Evolutionary conservation across 73 alveolate species (phyloP), one percentile per base, ranked within the genome.

Genomic region (Tetrahymena elliotti): DNA sequence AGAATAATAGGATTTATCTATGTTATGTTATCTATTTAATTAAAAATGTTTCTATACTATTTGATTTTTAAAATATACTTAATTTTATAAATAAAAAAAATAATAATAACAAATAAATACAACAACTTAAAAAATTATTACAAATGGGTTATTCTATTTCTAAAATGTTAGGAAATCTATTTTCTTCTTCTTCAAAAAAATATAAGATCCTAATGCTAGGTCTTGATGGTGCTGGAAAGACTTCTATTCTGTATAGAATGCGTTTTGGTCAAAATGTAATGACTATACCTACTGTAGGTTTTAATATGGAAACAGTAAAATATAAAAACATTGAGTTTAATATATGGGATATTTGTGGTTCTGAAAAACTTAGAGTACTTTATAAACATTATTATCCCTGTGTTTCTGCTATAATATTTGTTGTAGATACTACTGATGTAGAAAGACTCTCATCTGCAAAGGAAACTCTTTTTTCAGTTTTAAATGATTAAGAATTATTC

Each of bases 171-270:
- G 36, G 38, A n/a, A 68, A 68, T 31, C 13, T 68, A n/a, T 68
- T 68, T n/a, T 68, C 88, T 31, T 68, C 88, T 18, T 8, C 34
- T 7, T 22, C 16, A 22, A 68, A 68, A 31, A 68, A 68, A 68
- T 68, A 10, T 6, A 68, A 68, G 38, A 68, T 68, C n/a, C 36
- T 68, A 12, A 94, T 99, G 54, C 95, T 99, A 38, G 99, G 99
- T 0, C 97, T 99, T n/a, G 99, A 99, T 93, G 98, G 97, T 83
- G 99, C 99, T 47, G 99, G 99, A 22, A 99, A 99, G 97, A 98
- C 99, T 52, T 96, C 99, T 18, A 96, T 99, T 83, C 95, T 99
- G 10, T 96, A 96, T 84, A 95, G 97, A 93, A 93, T 99, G 93
- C 96, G 96, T 94, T 97, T 97, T 4, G 97, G 95, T 88, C 94